Evolutionary conservation across 345 rosid species (phyloP).

Genomic region (Acer campestre): DNA sequence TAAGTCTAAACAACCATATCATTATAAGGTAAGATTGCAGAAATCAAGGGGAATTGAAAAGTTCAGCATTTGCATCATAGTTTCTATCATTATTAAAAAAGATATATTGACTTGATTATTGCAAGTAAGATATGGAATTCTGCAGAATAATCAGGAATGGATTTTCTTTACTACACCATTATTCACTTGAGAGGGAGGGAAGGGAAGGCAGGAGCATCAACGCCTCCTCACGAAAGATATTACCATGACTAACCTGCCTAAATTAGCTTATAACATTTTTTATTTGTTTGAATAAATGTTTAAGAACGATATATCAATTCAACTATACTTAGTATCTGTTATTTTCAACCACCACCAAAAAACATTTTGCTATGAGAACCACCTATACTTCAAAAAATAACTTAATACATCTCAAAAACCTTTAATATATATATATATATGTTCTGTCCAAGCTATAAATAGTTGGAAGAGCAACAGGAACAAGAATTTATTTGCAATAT

Average conservation of each 20-base stretch:
- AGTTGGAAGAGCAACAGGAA: neutral
- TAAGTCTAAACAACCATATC: neutral
- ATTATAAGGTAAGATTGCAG: neutral
- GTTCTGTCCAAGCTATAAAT: neutral
- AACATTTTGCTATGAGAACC: neutral
- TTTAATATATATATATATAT: neutral
- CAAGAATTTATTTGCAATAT: neutral
- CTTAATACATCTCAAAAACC: neutral
- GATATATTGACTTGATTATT: neutral
- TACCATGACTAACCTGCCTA: neutral
- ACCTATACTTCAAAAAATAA: neutral
- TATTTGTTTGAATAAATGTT: neutral
- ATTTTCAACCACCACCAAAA: conserved; percentile 5
- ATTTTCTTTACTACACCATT: neutral
- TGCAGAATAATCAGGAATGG: neutral
- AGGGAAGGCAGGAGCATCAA: conserved; percentile 1
- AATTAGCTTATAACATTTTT: neutral
- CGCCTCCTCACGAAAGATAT: neutral
- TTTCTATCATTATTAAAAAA: neutral
- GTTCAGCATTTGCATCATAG: neutral
- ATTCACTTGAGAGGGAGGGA: neutral
- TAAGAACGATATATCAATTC: neutral
- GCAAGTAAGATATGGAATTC: neutral
- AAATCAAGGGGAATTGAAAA: neutral
- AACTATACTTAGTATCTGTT: neutral